Evolutionary conservation across 768 basidiomycete genomes (phyloP).

Genomic region (Mycena maculata): DNA sequence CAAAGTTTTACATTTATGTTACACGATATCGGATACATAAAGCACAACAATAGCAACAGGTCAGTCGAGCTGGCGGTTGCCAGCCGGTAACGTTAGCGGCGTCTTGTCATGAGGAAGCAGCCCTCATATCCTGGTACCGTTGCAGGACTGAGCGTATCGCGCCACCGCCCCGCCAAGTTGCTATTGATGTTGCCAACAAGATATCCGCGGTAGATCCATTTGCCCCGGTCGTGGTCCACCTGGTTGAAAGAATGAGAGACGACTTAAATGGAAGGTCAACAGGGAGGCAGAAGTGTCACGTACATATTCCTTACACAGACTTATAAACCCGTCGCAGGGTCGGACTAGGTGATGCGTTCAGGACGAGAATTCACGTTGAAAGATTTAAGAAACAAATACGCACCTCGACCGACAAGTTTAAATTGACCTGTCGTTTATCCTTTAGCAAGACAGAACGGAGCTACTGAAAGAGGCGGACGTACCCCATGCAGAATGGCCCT

Average conservation of each 20-base stretch:
- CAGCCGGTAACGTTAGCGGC: slow-evolving; percentile 50
- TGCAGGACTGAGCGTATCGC: slow-evolving; percentile 80
- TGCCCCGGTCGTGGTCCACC: slow-evolving; percentile 80
- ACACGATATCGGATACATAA: too few species aligned
- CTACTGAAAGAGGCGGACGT: not conserved
- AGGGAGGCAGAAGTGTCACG: slow-evolving; percentile 35
- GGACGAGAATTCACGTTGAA: too few species aligned
- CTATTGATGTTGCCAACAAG: slow-evolving; percentile 77
- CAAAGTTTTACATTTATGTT: too few species aligned
- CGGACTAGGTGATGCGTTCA: slow-evolving; percentile 64
- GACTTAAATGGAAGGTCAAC: not conserved
- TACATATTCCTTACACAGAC: slow-evolving; percentile 88
- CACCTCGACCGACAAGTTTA: slow-evolving; percentile 72
- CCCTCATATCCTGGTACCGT: slow-evolving; percentile 84
- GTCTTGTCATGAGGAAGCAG: slow-evolving; percentile 80
- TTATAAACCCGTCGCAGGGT: slow-evolving; percentile 83
- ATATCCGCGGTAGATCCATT: slow-evolving; percentile 90
- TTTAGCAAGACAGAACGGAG: not conserved
- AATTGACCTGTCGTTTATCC: slow-evolving; percentile 59
- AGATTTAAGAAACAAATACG: not conserved
- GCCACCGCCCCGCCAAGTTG: slow-evolving; percentile 86
- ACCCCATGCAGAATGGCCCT: slow-evolving; percentile 95
- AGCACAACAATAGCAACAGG: too few species aligned
- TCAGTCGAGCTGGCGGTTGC: not conserved
- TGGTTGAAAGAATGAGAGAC: slow-evolving; percentile 38